These are phyloP conservation scores for Talaromyces amestolkiae DNA, from an alignment of 2,329 filamentous ascomycete genomes.

Conservation along the genomic window DNA sequence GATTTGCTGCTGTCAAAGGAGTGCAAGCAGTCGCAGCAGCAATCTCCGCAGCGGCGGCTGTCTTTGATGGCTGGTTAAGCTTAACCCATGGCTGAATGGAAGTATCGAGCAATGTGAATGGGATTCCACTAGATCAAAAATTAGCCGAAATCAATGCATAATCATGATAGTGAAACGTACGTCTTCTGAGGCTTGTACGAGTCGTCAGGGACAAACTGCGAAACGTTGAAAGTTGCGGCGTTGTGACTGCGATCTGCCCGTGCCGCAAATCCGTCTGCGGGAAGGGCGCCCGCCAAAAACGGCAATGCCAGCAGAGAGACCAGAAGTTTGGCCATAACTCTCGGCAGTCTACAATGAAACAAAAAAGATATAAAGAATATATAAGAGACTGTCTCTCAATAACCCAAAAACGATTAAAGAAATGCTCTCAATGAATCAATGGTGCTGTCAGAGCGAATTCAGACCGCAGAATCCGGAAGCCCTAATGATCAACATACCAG, in stretches of 20 bases:
- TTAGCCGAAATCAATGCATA: neutral
- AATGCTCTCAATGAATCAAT: neutral
- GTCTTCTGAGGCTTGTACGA: slow-evolving; percentile 17
- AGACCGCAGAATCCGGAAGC: slow-evolving; percentile 15
- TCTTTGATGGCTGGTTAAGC: slow-evolving; percentile 4
- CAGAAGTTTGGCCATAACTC: slow-evolving; percentile 12
- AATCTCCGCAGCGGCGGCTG: neutral
- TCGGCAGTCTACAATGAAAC: neutral
- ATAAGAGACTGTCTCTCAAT: no score
- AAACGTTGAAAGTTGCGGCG: slow-evolving; percentile 3
- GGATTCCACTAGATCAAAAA: slow-evolving; percentile 21
- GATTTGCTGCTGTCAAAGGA: slow-evolving; percentile 17
- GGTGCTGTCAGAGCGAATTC: neutral
- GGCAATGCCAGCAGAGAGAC: slow-evolving; percentile 15
- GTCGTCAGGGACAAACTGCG: slow-evolving; percentile 13
- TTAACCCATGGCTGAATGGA: slow-evolving; percentile 23
- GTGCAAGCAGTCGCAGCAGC: slow-evolving; percentile 11
- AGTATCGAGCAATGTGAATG: slow-evolving; percentile 23
- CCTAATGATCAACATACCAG: slow-evolving; percentile 6
- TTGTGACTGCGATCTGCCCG: neutral
- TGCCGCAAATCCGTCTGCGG: neutral
- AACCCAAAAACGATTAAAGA: no score
- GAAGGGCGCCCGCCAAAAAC: slow-evolving; percentile 14
- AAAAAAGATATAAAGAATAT: neutral
- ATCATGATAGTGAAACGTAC: neutral